These are phyloP conservation scores for Hypholoma sublateritium DNA, from an alignment of 768 basidiomycete genomes.

Conservation along the genomic window DNA sequence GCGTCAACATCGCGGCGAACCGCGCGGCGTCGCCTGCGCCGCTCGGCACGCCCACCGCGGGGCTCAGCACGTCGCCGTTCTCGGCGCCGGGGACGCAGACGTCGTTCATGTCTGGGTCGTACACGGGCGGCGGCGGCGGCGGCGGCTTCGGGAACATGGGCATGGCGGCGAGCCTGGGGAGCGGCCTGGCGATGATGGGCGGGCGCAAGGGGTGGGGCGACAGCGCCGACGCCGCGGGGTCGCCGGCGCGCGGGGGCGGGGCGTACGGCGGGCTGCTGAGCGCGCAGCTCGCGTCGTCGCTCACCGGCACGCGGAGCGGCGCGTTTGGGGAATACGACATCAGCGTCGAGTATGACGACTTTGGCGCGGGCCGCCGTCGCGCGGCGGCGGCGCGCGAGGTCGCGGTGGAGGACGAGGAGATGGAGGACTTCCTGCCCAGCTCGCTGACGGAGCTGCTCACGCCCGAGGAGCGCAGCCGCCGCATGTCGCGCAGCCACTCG, in stretches of 20 bases:
- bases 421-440: slow-evolving; percentile 88
- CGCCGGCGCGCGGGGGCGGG: slow-evolving; percentile 8
- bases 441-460: slow-evolving; percentile 88
- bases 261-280: slow-evolving; percentile 22
- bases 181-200: slow-evolving; percentile 47
- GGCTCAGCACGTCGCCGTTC: slow-evolving; percentile 69
- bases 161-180: slow-evolving; percentile 64
- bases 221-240: slow-evolving; percentile 6
- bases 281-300: slow-evolving; percentile 23
- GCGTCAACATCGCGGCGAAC: slow-evolving; percentile 26
- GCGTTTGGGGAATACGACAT: slow-evolving; percentile 31
- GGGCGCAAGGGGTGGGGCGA: slow-evolving; percentile 40
- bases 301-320: slow-evolving; percentile 14
- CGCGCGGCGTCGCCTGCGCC: neutral
- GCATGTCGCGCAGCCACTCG: slow-evolving; percentile 76
- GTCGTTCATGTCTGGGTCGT: slow-evolving; percentile 45
- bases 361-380: slow-evolving; percentile 17
- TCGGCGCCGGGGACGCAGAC: slow-evolving; percentile 70
- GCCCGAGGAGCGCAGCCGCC: slow-evolving; percentile 78
- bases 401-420: slow-evolving; percentile 70
- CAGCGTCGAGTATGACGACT: slow-evolving; percentile 41
- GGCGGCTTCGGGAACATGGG: slow-evolving; percentile 27
- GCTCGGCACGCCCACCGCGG: slow-evolving; percentile 19
- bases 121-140: neutral
- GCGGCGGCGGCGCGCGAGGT: slow-evolving; percentile 28